Evolutionary conservation across 495 filamentous ascomycete species (phyloP), one percentile per base, ranked within the genome.

Genomic region (Penicillium odoratum): DNA sequence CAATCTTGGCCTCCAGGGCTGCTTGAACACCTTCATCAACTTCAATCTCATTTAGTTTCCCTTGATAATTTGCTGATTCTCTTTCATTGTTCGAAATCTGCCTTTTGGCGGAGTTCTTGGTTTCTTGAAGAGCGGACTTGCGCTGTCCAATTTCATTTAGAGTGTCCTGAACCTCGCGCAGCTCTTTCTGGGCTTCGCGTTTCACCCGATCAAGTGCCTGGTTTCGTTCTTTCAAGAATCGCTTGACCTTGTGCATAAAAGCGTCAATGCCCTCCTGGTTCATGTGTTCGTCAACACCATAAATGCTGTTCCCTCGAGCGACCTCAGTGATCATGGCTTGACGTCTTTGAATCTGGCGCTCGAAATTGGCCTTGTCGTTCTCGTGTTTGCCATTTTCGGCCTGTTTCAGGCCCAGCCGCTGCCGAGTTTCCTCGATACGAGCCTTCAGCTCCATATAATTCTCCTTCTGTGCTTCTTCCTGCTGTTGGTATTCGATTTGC

Each of bases 291-390:
- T 96, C 90, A 63, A 90, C 93, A 0, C 92, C 93, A 21, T 89
- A 86, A 54, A 98, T 88, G 55, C 84, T 87, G 68, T 97, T 91
- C n/a, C 75, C 77, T 29, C 85, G 81, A 16, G 92, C 89, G 44
- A 89, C 83, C 10, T 95, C 87, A 60, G 83, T 90, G 56, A 97
- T 85, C 70, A 95, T 81, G 1, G 74, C 76, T 57, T 87, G 80
- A 28, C 93, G 87, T 26, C 81, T 72, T 58, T 81, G 75, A 5
- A 96, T 64, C 50, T 96, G 88, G 10, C 85, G 84, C 66, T 97
- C 91, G 63, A 93, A 92, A 59, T 88, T 88, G 64, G 87, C 86
- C 69, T 92, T 90, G 68, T 97, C 85, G 7, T 93, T 92, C 70
- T 94, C 85, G 64, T 86, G 85, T 65, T 87, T 91, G 30, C 94